Evolutionary conservation across 2,329 filamentous ascomycete genomes (phyloP), one percentile per base, ranked within the genome.

Genomic region (Parastagonospora nodorum): DNA sequence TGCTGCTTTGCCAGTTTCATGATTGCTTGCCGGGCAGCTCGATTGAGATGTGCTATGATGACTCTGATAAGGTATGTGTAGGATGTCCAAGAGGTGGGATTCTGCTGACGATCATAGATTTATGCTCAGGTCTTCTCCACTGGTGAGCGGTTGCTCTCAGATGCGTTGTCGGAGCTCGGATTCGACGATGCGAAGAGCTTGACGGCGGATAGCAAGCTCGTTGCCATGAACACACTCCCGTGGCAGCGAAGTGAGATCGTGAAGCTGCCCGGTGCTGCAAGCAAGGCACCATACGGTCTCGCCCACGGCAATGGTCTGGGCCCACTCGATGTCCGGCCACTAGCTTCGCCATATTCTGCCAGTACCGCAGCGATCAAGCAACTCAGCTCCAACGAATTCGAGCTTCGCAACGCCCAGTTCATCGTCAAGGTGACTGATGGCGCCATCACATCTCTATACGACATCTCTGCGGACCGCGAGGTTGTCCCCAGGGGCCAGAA

Each of bases 1-100:
- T 93, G 2, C 81, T 97, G 19, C 84, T 97, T 24, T 97, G 93
- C 61, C 94, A 99, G 67, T 99, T 99, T 80, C 94, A 99, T 60
- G 94, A 99, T 71, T 97, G 94, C 71, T 81, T 99, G 44, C 94
- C 94, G 0, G 94, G 94, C 48, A 97, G 91, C 69, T 90, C 86
- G 30, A 97, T 99, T 63, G 92, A 95, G 73, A 97, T 97, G 92
- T 96, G 92, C 74, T 97, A 97, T 66, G 90, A 96, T 71, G 94
- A 99, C 70, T 96, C 92, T 2, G 89, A 96, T 69, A 84, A 92
- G 82, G 77, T 78, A 61, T 42, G 69, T 57, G 6, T 16, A 11
- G 11, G 8, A 1, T 2, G 11, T 2, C 4, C 4, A 31, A 5
- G 6, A 2, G 5, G 5, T 11, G 14, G 3, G 3, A n/a, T 14